Percentiles rank a stretch among this genome's conserved stretches.
Evolutionary conservation across 257 asterid species (phyloP).

Genomic region (Knoxia roxburghii): DNA sequence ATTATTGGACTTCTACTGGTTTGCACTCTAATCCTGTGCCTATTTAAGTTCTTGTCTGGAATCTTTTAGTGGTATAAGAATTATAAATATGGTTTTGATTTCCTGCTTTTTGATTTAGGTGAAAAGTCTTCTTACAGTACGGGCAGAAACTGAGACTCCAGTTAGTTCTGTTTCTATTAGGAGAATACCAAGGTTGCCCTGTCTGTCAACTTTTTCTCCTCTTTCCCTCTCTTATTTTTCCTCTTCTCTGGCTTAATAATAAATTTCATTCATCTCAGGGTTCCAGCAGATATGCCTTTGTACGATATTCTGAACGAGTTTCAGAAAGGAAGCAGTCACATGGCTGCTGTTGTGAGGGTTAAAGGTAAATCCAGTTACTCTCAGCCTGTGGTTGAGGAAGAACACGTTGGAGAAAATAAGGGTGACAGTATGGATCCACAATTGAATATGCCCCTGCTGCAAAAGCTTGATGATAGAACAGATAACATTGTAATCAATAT

Average conservation of each 20-base stretch:
- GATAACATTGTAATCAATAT: constrained; percentile 43
- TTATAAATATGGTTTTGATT: constrained; percentile 6
- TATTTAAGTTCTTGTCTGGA: not conserved
- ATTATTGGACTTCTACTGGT: constrained; percentile 95
- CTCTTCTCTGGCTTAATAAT: not conserved
- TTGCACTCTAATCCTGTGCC: constrained; percentile 17
- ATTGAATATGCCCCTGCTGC: constrained; percentile 52
- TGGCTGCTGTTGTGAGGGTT: constrained; percentile 98
- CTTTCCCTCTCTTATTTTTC: not conserved
- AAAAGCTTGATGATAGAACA: constrained; percentile 30
- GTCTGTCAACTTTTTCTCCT: constrained; percentile 8
- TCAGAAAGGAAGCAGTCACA: constrained; percentile 96
- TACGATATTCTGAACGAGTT: constrained; percentile 95
- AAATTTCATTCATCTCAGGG: constrained; percentile 39
- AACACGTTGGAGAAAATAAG: constrained; percentile 20
- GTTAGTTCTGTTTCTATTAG: constrained; percentile 92
- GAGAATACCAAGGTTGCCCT: constrained; percentile 75
- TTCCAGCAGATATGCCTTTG: constrained; percentile 90
- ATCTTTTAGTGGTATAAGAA: not conserved
- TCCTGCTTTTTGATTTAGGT: constrained; percentile 44
- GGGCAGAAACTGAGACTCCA: constrained; percentile 93
- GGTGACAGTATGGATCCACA: constrained; percentile 33
- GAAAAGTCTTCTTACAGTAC: constrained; percentile 84
- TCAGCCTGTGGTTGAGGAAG: constrained; percentile 21
- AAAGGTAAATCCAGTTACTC: constrained; percentile 40